Evolutionary conservation across 345 rosid species (phyloP), one percentile per base, ranked within the genome.

Genomic region (Bruguiera parviflora): DNA sequence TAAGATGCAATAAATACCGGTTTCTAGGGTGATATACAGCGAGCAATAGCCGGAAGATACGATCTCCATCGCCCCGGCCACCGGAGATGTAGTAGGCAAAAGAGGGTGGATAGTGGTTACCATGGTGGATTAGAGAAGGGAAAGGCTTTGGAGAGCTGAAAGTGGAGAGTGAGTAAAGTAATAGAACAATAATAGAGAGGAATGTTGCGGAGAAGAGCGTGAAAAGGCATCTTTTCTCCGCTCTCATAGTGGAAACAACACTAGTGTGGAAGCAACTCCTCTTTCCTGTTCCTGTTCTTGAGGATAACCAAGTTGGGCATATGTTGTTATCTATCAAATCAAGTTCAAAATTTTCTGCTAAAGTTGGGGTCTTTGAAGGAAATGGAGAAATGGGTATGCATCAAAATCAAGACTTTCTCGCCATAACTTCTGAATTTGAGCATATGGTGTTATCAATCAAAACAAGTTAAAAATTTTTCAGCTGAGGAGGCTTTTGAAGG

Each of bases 21-120:
- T 96, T 96, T 76, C 99, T 85, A 1, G 99, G 99, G 65, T 96
- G 99, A 75, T 96, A 96, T 21, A 96, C 85, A 0, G 99, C 96
- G 8, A 92, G 96, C 73, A 92, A 69, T 35, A 92, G 71, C 74
- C 99, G 82, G 22, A 90, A 70, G 84, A 95, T 88, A 87, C 86
- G 86, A 78, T 86, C 88, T 55, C 51, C 71, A 65, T 92, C 92
- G 10, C 96, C 97, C 46, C 75, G 81, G 21, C 88, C 90, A 11
- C 99, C 99, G 64, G 80, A 84, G 53, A 95, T 89, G 81, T 87
- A 95, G 71, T 95, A 95, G 25, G 96, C 96, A 74, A 91, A 91
- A 2, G 99, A 68, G 0, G 99, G 99, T 58, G 99, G 99, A 74
- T 88, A 76, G 75, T 84, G 94, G 49, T 79, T 59, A 6, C 99